Evolutionary conservation across 192 early-diverging fungal species (phyloP).

Genomic region (Podila clonocystis): DNA sequence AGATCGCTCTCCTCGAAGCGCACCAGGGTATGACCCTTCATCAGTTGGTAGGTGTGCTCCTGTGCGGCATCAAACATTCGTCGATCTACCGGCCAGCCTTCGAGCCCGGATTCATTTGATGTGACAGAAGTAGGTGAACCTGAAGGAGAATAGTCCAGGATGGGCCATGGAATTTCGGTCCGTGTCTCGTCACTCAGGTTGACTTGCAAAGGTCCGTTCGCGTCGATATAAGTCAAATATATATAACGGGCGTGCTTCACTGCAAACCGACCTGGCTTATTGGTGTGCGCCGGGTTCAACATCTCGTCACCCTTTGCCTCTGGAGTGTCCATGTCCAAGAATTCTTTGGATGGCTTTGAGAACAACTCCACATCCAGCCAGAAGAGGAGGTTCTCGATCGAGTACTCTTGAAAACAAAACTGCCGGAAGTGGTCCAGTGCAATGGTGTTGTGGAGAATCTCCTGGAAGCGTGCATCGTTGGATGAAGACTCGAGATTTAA

Average conservation of each 20-base stretch:
- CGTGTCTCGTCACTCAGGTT: conserved; percentile 78
- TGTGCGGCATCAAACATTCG: conserved; percentile 86
- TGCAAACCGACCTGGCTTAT: conserved; percentile 22
- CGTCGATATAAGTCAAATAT: conserved; percentile 78
- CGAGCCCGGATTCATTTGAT: background rate
- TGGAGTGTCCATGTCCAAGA: conserved; percentile 9
- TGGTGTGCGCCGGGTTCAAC: background rate
- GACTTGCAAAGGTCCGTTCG: conserved; percentile 72
- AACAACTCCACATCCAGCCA: conserved; percentile 88
- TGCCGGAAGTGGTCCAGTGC: conserved; percentile 58
- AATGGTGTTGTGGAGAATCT: conserved; percentile 55
- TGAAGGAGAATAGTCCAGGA: conserved; percentile 54
- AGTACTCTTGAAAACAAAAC: conserved; percentile 77
- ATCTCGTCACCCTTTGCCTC: background rate
- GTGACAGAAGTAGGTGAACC: background rate
- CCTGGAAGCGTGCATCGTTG: conserved; percentile 51
- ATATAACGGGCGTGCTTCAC: conserved; percentile 72
- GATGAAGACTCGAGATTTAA: conserved; percentile 39
- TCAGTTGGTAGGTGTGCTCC: conserved; percentile 76
- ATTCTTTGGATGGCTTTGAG: conserved; percentile 28
- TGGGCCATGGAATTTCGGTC: conserved; percentile 78
- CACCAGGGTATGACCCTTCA: conserved; percentile 80
- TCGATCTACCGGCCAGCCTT: conserved; percentile 57
- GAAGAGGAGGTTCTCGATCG: conserved; percentile 84
- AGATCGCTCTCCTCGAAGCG: conserved; percentile 72